Conservation (phyloP, 805 yeast genomes). For the Jamesozyma jinghongensis region DNA sequence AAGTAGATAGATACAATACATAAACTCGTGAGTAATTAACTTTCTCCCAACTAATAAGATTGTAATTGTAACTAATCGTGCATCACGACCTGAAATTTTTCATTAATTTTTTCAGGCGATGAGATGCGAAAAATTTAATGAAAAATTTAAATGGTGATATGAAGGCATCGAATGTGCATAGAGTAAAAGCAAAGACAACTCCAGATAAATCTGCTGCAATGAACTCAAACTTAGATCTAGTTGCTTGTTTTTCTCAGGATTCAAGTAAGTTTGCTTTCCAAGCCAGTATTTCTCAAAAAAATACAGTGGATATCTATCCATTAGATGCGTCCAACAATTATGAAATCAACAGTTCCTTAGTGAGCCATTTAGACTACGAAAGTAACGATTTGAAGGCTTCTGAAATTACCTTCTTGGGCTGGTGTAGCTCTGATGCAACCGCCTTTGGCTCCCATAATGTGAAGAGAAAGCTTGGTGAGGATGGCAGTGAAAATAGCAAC, state of each 20-base stretch:
- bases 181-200: neutral
- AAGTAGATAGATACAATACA: neutral
- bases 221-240: conserved; percentile 12
- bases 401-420: conserved; percentile 19
- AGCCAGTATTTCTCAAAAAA: conserved; percentile 28
- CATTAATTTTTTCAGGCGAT: too few species aligned
- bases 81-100: too few species aligned
- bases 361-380: conserved; percentile 26
- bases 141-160: neutral
- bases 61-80: neutral
- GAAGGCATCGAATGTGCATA: neutral
- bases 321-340: conserved; percentile 20
- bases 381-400: conserved; percentile 22
- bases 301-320: conserved; percentile 29
- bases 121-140: too few species aligned
- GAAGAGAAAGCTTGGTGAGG: conserved; percentile 21
- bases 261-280: conserved; percentile 28
- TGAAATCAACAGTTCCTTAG: conserved; percentile 25
- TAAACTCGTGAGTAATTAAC: neutral
- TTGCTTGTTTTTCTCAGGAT: conserved; percentile 24
- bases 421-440: conserved; percentile 16
- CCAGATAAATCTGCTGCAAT: conserved; percentile 3
- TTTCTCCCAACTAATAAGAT: neutral
- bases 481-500: conserved; percentile 5
- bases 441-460: conserved; percentile 1